Percentiles rank a stretch among this genome's conserved stretches.
Conservation (phyloP, 2,329 filamentous ascomycete species). For the Penicillium fuscoglaucum region DNA sequence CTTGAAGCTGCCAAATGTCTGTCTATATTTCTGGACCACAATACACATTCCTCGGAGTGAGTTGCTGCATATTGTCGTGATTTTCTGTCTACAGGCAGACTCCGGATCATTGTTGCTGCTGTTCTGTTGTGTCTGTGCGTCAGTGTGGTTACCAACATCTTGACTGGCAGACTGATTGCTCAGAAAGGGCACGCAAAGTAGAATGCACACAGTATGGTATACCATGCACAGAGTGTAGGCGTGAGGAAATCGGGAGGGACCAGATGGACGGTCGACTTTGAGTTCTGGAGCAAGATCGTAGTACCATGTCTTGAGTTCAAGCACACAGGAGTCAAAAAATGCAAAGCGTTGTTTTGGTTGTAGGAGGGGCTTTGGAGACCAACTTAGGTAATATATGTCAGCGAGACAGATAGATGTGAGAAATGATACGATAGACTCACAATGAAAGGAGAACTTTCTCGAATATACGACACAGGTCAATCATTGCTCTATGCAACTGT, state of each 20-base stretch:
- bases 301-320: slow-evolving; percentile 39
- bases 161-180: background rate
- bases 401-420: too few species aligned
- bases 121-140: background rate
- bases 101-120: background rate
- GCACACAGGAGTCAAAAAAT: slow-evolving; percentile 34
- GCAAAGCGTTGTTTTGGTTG: slow-evolving; percentile 21
- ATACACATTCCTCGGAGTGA: slow-evolving; percentile 29
- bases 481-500: slow-evolving; percentile 29
- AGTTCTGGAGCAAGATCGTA: slow-evolving; percentile 37
- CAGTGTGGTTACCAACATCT: background rate
- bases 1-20: slow-evolving; percentile 38
- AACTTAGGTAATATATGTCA: slow-evolving; percentile 20
- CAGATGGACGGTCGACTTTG: slow-evolving; percentile 27
- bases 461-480: slow-evolving; percentile 31
- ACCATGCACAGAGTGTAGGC: slow-evolving; percentile 38
- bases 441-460: slow-evolving; percentile 35
- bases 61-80: slow-evolving; percentile 19
- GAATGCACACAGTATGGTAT: slow-evolving; percentile 36
- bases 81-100: slow-evolving; percentile 9
- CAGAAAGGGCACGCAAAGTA: slow-evolving; percentile 36
- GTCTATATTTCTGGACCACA: slow-evolving; percentile 34
- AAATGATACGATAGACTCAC: slow-evolving; percentile 18
- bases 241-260: slow-evolving; percentile 28
- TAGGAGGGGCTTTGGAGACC: slow-evolving; percentile 32